Conservation (phyloP, 1,284 basidiomycete genomes). For the Tilletia setariae region DNA sequence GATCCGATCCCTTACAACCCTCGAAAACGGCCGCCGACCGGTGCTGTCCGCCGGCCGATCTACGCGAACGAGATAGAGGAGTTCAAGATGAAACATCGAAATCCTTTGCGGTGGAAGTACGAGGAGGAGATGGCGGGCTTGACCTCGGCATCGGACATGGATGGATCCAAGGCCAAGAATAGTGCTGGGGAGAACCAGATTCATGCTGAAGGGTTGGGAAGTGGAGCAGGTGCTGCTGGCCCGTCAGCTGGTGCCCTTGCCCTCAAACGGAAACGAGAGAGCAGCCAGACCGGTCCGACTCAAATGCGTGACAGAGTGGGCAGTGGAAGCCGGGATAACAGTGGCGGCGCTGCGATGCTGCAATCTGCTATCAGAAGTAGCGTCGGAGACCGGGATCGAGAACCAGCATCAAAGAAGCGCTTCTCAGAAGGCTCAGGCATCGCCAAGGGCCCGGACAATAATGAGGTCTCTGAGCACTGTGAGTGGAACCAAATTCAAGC, state of each 20-base stretch:
- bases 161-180: too few relatives aligned
- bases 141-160: too few relatives aligned
- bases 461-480: conserved; percentile 14
- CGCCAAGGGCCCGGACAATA: conserved; percentile 5
- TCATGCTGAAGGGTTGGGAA: too few relatives aligned
- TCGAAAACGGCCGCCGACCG: neutral
- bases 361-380: neutral
- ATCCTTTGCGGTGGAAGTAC: conserved; percentile 7
- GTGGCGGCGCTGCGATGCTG: neutral
- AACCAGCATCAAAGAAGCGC: conserved; percentile 1
- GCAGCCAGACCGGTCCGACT: too few relatives aligned
- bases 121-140: conserved; percentile 3
- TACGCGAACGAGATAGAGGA: neutral
- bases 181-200: too few relatives aligned
- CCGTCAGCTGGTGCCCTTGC: too few relatives aligned
- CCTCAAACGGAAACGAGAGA: too few relatives aligned
- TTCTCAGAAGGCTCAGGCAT: neutral
- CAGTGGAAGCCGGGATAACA: neutral
- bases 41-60: neutral
- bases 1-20: conserved; percentile 10
- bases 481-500: neutral
- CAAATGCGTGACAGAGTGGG: too few relatives aligned
- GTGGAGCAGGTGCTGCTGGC: too few relatives aligned
- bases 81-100: conserved; percentile 1
- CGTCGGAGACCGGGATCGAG: neutral